A percentile compares a stretch with the other conserved stretches of the same genome.
phyloP scores from a whole-genome alignment of 306 rosid genomes.

The Crataegus laevigata region DNA sequence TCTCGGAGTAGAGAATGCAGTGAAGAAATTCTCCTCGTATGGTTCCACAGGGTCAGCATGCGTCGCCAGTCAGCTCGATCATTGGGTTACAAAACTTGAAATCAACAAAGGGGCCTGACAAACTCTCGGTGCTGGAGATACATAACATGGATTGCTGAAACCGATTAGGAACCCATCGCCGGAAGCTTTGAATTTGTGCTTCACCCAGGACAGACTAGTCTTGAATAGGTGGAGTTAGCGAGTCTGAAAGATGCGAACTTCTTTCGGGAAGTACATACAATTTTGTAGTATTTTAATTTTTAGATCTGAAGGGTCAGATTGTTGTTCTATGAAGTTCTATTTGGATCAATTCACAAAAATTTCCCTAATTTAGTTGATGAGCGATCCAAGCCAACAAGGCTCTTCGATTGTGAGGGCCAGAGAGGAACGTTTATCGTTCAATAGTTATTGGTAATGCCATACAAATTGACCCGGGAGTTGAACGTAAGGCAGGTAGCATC shows the following conservation, averaged over 20 bases:
- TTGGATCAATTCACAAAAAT: background rate
- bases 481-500: too few relatives aligned
- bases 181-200: background rate
- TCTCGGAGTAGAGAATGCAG: conserved; percentile 80
- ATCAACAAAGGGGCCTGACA: conserved; percentile 6
- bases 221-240: background rate
- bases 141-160: background rate
- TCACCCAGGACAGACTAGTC: background rate
- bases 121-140: background rate
- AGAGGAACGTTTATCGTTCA: too few relatives aligned
- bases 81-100: conserved; percentile 62
- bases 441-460: too few relatives aligned
- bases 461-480: too few relatives aligned
- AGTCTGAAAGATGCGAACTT: background rate
- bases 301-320: background rate
- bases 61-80: conserved; percentile 57
- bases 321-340: background rate
- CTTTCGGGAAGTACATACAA: background rate
- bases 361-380: background rate
- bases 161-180: background rate
- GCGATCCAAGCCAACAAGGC: too few relatives aligned
- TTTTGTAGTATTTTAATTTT: background rate
- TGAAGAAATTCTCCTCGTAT: conserved; percentile 72
- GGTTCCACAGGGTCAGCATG: conserved; percentile 91
- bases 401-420: rapidly evolving